Evolutionary conservation across 345 rosid species (phyloP), one percentile per base, ranked within the genome.

Genomic region (Eucalyptus pumila): DNA sequence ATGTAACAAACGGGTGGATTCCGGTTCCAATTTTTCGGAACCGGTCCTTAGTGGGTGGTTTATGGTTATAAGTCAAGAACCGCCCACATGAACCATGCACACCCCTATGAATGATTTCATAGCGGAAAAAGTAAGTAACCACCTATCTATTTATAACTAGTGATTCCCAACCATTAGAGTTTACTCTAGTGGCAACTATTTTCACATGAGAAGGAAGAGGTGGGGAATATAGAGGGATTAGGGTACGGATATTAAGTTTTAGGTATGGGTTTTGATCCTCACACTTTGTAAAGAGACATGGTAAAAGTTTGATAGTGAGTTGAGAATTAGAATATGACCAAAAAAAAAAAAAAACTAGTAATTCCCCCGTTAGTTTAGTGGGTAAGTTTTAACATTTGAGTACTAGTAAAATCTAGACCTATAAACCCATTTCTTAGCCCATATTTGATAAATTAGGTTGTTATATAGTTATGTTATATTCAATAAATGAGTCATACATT

Each of bases 211-310:
- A 51, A 51, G 23, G 56, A 6, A 16, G 21, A 3, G 0, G 58
- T 52, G 5, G 5, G 24, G 24, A 10, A 52, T 52, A 15, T 50
- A 52, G 2, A 19, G 26, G 58, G 58, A 52, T 19, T 19, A 1
- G 26, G 26, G 26, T 52, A 4, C 26, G 5, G 58, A 52, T 52
- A 52, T 19, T 52, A 0, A 52, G 11, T 52, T 3, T 52, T 52
- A 52, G 26, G 0, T 52, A 52, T 52, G 11, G 11, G 1, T 52
- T 52, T 52, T 2, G 11, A 52, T 2, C 8, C 0, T 19, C 2
- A 21, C 0, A 0, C 26, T 52, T 52, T 52, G 5, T 1, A 52
- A 21, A 52, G 2, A 19, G 10, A 0, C 5, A 52, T 21, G 11
- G 0, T 19, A 8, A 52, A 52, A 52, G 26, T 52, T 52, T 52